These are phyloP conservation scores for Sabuloglossum arenarium DNA, from an alignment of 495 filamentous ascomycete genomes.

Conservation along the genomic window DNA sequence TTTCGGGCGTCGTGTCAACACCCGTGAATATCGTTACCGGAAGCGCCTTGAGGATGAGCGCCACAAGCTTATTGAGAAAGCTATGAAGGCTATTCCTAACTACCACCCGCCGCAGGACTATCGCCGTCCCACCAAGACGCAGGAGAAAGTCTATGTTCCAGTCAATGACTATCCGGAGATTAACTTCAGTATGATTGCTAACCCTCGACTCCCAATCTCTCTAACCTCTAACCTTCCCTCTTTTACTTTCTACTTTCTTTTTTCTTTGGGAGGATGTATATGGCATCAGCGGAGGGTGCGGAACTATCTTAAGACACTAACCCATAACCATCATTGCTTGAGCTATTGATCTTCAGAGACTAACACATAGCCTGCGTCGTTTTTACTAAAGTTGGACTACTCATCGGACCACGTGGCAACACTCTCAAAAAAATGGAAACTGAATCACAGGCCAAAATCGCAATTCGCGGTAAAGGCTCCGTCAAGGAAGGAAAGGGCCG, in stretches of 20 bases:
- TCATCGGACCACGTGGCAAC: conserved; percentile 98
- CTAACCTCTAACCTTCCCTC: conserved; percentile 31
- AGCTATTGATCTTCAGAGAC: conserved; percentile 30
- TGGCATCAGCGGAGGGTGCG: conserved; percentile 15
- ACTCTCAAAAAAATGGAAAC: conserved; percentile 98
- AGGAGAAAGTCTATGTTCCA: conserved; percentile 99
- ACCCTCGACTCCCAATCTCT: conserved; percentile 63
- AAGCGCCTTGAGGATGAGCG: conserved; percentile 96
- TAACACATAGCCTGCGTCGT: conserved; percentile 73
- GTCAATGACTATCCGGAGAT: conserved; percentile 99
- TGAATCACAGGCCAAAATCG: conserved; percentile 93
- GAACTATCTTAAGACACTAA: conserved; percentile 30
- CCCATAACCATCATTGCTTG: conserved; percentile 19
- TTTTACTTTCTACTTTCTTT: conserved; percentile 16
- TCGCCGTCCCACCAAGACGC: conserved; percentile 93
- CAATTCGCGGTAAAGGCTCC: conserved; percentile 96
- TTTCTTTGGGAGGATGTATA: conserved; percentile 23
- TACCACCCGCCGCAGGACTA: conserved; percentile 96
- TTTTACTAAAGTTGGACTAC: conserved; percentile 94
- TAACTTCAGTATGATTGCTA: conserved; percentile 99
- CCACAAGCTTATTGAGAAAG: conserved; percentile 92
- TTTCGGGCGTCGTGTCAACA: conserved; percentile 95
- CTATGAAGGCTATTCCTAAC: conserved; percentile 95
- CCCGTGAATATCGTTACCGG: conserved; percentile 88
- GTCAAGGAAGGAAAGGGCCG: conserved; percentile 99